These are phyloP conservation scores for Chalciporus piperatus DNA, from an alignment of 768 basidiomycete genomes.

Conservation along the genomic window DNA sequence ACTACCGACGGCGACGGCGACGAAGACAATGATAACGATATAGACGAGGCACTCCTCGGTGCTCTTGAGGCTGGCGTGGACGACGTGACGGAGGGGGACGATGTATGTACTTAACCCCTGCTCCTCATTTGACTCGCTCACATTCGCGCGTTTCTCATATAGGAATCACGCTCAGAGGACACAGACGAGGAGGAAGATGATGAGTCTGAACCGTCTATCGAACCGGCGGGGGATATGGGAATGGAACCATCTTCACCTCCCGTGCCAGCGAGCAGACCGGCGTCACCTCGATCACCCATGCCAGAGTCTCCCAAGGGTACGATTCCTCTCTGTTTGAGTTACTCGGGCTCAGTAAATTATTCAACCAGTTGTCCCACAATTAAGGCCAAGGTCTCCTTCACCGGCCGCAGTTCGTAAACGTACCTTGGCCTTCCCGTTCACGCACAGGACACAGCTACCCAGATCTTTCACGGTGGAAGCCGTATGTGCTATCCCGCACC, in stretches of 20 bases:
- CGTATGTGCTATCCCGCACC: conserved; percentile 87
- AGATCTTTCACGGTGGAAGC: conserved; percentile 85
- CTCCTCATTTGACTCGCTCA: conserved; percentile 2
- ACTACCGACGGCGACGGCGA: conserved; percentile 44
- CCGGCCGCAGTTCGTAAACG: conserved; percentile 54
- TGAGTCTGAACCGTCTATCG: conserved; percentile 39
- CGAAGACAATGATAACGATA: conserved; percentile 46
- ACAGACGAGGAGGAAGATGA: conserved; percentile 57
- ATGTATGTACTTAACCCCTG: conserved; percentile 44
- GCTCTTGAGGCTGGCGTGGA: conserved; percentile 55
- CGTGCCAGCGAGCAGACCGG: conserved; percentile 24
- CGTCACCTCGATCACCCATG: conserved; percentile 26
- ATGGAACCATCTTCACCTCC: conserved; percentile 27
- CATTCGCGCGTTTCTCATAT: conserved; percentile 2
- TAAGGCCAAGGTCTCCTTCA: conserved; percentile 45
- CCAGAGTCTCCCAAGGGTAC: conserved; percentile 38
- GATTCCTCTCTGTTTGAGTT: background rate
- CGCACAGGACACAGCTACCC: conserved; percentile 34
- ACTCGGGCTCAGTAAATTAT: conserved; percentile 13
- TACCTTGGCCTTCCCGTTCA: conserved; percentile 35
- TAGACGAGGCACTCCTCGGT: conserved; percentile 61
- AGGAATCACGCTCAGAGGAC: conserved; percentile 63
- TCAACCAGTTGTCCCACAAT: conserved; percentile 20
- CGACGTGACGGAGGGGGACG: conserved; percentile 68
- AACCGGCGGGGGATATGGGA: conserved; percentile 29